Conservation (phyloP, 306 rosid species). For the Hippophae gyantsensis region DNA sequence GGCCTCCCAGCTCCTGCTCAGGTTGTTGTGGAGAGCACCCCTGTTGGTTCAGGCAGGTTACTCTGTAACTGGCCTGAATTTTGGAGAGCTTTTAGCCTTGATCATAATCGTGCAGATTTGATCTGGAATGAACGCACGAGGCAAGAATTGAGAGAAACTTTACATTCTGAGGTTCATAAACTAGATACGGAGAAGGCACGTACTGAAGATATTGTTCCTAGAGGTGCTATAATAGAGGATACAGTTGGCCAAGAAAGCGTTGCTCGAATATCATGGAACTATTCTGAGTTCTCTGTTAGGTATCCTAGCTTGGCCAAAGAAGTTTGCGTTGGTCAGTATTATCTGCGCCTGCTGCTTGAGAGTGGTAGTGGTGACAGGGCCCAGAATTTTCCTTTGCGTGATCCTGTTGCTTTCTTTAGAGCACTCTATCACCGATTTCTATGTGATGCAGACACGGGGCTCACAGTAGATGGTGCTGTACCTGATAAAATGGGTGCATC, state of each 20-base stretch:
- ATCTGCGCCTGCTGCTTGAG: conserved; percentile 91
- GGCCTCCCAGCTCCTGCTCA: conserved; percentile 99
- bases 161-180: conserved; percentile 97
- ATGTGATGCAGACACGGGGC: conserved; percentile 97
- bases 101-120: conserved; percentile 99
- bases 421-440: conserved; percentile 91
- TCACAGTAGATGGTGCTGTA: conserved; percentile 94
- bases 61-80: conserved; percentile 97
- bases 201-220: conserved; percentile 93
- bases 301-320: conserved; percentile 96
- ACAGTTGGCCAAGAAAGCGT: conserved; percentile 55
- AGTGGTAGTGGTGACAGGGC: conserved; percentile 93
- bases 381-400: conserved; percentile 88
- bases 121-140: conserved; percentile 99
- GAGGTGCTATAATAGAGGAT: conserved; percentile 48
- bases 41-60: conserved; percentile 95
- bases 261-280: conserved; percentile 95
- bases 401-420: conserved; percentile 91
- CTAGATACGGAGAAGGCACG: conserved; percentile 97
- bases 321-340: conserved; percentile 98
- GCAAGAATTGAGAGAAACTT: conserved; percentile 90
- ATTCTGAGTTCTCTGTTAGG: conserved; percentile 78
- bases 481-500: conserved; percentile 98
- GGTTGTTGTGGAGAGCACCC: conserved; percentile 93
- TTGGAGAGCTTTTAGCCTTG: conserved; percentile 96